Percentiles rank a stretch among this genome's conserved stretches.
Evolutionary conservation across 805 yeast species (phyloP).

Genomic region (Maudiozyma pseudohumilis): DNA sequence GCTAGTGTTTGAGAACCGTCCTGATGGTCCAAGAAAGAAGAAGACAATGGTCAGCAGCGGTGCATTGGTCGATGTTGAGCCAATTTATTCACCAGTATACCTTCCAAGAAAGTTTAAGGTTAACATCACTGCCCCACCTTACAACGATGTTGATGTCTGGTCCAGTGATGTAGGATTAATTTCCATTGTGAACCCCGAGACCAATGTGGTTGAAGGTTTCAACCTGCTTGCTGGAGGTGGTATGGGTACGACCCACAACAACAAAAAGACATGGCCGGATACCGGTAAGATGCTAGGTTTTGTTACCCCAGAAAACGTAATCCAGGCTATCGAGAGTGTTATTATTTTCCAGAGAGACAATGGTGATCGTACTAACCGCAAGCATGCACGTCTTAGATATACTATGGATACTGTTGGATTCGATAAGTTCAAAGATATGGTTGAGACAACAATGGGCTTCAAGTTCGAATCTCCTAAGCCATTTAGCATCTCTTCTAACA

Average conservation of each 20-base stretch:
- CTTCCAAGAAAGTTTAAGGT: constrained; percentile 93
- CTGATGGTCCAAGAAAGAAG: constrained; percentile 68
- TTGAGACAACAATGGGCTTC: constrained; percentile 75
- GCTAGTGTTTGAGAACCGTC: constrained; percentile 52
- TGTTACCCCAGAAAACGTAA: constrained; percentile 54
- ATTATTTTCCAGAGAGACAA: constrained; percentile 90
- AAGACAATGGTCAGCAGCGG: constrained; percentile 81
- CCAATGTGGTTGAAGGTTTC: constrained; percentile 61
- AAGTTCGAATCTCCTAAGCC: constrained; percentile 60
- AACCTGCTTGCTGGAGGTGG: constrained; percentile 95
- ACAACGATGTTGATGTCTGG: constrained; percentile 91
- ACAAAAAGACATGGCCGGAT: constrained; percentile 92
- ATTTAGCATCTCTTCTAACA: constrained; percentile 74
- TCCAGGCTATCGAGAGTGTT: constrained; percentile 76
- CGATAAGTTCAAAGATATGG: constrained; percentile 66
- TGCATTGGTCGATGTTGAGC: constrained; percentile 74
- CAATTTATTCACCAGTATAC: constrained; percentile 76
- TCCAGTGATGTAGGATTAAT: constrained; percentile 91
- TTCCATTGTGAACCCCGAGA: constrained; percentile 62
- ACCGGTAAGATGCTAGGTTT: constrained; percentile 83
- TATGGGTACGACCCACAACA: constrained; percentile 97
- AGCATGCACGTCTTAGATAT: constrained; percentile 94
- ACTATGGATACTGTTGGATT: constrained; percentile 92
- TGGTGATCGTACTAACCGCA: constrained; percentile 93
- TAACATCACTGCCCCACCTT: constrained; percentile 91